Base-by-base conservation (phyloP, 257 asterid species). In the Cynanchum wilfordii region DNA sequence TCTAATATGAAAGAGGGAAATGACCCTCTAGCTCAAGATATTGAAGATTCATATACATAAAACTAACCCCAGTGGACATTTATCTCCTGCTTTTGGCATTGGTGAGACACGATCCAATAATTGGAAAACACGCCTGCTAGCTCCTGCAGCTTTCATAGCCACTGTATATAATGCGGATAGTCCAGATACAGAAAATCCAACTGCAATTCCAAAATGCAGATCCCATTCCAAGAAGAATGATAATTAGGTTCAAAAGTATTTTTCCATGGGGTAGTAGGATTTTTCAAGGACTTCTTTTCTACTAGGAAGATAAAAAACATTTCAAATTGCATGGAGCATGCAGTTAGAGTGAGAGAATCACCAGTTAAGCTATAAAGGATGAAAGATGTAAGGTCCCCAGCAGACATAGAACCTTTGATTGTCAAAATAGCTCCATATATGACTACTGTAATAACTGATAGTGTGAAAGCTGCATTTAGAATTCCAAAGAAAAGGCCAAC, bases 71-170 rank as follows among this genome's bases (percentile, higher is more conserved):
- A 89, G 60, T 2, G 97, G 94, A 73, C 91, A 82, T 73, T 77
- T 86, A 60, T 82, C 76, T 75, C 97, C 96, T 29, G 95, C 76
- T 79, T 77, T 76, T 64, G 89, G 83, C 91, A 90, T 87, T 79
- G 90, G 67, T 16, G 96, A 90, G 75, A 66, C 86, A 69, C 91
- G 91, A 73, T 90, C 96, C 72, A 90, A 68, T 69, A 90, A 86
- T 84, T 88, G 96, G 76, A 90, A 90, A 79, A 90, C 97, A 57
- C 96, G 80, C 84, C 93, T 84, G 79, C 96, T 90, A 42, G 97
- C 96, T 79, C 97, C 96, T 44, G 97, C 97, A 66, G 97, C 96
- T 88, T 88, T 90, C 97, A 90, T 88, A 59, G 92, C 83, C 25
- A 75, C 82, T 25, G 95, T 88, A 77, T 90, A 90, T 70, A 87